Percentiles rank a stretch among this genome's conserved stretches.
Evolutionary conservation across 1,284 basidiomycete species (phyloP).

Genomic region (Bondarzewia mesenterica): DNA sequence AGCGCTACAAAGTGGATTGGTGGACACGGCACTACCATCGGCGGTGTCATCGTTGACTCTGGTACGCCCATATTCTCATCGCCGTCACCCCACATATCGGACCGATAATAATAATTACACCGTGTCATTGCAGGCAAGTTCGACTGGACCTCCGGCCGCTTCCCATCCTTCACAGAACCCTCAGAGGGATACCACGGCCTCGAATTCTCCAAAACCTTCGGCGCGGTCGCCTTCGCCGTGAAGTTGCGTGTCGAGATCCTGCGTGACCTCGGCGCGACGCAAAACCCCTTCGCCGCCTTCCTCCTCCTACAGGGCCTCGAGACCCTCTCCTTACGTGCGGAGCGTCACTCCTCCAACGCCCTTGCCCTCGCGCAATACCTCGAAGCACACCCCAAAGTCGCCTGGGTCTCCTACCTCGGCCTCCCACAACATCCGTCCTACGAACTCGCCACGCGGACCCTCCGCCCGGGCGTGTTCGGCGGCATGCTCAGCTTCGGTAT

Average conservation of each 20-base stretch:
- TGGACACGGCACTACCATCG: constrained; percentile 85
- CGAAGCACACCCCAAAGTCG: constrained; percentile 60
- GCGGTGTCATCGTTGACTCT: constrained; percentile 74
- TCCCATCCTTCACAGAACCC: constrained; percentile 79
- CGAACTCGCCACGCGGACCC: constrained; percentile 47
- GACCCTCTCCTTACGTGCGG: constrained; percentile 73
- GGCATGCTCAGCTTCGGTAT: constrained; percentile 81
- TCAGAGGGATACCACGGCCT: constrained; percentile 82
- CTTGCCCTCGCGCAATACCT: constrained; percentile 67
- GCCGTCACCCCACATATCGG: neutral
- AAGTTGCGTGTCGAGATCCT: constrained; percentile 71
- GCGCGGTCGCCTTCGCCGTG: constrained; percentile 62
- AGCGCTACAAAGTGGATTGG: constrained; percentile 91
- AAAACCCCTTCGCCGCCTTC: constrained; percentile 83
- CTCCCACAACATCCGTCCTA: constrained; percentile 61
- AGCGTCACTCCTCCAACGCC: constrained; percentile 73
- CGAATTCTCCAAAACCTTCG: constrained; percentile 70
- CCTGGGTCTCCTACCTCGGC: constrained; percentile 83
- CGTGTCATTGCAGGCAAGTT: constrained; percentile 41
- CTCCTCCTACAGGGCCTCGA: constrained; percentile 82
- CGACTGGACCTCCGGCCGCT: constrained; percentile 78
- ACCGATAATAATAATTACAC: constrained; percentile 38
- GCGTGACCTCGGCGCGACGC: constrained; percentile 68
- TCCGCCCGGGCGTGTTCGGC: constrained; percentile 55
- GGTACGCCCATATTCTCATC: constrained; percentile 27